These are phyloP conservation scores for Globisporangium splendens DNA, from an alignment of 352 stramenopile genomes.

Conservation along the genomic window DNA sequence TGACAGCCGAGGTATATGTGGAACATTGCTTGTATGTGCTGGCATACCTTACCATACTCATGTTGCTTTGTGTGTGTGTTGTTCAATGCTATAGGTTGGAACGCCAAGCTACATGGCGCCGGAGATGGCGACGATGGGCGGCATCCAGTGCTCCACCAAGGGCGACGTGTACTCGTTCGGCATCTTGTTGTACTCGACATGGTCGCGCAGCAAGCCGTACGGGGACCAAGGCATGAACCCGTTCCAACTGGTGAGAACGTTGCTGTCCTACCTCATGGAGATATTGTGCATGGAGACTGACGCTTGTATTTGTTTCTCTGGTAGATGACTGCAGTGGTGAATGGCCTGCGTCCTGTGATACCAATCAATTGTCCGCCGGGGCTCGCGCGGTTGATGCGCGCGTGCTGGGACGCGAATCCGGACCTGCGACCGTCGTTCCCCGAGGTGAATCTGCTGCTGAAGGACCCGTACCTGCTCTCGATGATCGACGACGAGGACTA, in stretches of 20 bases:
- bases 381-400: constrained; percentile 75
- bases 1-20: constrained; percentile 64
- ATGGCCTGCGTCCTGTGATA: constrained; percentile 80
- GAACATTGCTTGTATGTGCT: no score
- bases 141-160: constrained; percentile 85
- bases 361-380: constrained; percentile 75
- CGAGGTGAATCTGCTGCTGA: constrained; percentile 75
- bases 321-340: constrained; percentile 86
- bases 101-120: constrained; percentile 90
- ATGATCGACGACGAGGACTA: constrained; percentile 57
- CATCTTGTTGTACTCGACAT: constrained; percentile 86
- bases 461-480: constrained; percentile 69
- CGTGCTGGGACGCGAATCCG: constrained; percentile 78
- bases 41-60: no score
- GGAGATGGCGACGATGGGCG: constrained; percentile 89
- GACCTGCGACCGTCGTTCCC: constrained; percentile 70
- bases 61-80: not conserved
- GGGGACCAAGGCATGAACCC: constrained; percentile 89
- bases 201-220: constrained; percentile 85
- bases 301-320: constrained; percentile 7
- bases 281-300: constrained; percentile 3
- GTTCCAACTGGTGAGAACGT: constrained; percentile 71
- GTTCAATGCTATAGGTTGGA: constrained; percentile 37
- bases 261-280: not conserved
- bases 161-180: constrained; percentile 86